Conservation (phyloP, 106 monocot species). For the Agapanthus africanus region DNA sequence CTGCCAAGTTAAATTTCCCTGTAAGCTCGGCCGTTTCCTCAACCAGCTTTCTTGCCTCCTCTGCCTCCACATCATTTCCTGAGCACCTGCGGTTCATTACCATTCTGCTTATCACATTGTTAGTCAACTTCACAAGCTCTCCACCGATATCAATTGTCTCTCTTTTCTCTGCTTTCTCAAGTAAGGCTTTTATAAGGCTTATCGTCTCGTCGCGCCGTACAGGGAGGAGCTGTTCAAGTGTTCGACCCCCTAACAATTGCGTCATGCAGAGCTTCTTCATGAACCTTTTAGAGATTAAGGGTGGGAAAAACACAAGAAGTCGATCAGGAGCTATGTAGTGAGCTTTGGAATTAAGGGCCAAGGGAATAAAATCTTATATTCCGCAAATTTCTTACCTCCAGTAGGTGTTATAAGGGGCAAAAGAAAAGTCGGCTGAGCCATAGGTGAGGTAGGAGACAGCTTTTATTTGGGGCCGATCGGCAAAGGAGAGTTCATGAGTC, state of each 20-base stretch:
- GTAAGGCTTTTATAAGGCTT: slow-evolving; percentile 4
- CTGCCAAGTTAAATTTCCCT: slow-evolving; percentile 39
- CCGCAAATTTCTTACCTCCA: slow-evolving; percentile 15
- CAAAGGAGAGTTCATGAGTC: slow-evolving; percentile 9
- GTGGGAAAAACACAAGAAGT: too few relatives aligned
- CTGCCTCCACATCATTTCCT: slow-evolving; percentile 14
- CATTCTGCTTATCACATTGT: slow-evolving; percentile 41
- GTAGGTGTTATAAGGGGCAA: slow-evolving; percentile 11
- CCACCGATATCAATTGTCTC: slow-evolving; percentile 15
- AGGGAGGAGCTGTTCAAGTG: slow-evolving; percentile 29
- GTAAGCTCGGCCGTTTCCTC: slow-evolving; percentile 34
- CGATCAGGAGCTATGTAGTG: too few relatives aligned
- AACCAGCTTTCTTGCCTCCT: slow-evolving; percentile 25
- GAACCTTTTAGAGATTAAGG: slow-evolving; percentile 6
- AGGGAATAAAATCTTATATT: too few relatives aligned
- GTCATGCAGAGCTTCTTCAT: slow-evolving; percentile 38
- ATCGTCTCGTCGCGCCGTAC: slow-evolving; percentile 24
- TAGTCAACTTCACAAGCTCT: slow-evolving; percentile 35
- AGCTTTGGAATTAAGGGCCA: too few relatives aligned
- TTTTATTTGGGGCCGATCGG: not conserved
- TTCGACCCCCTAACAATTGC: slow-evolving; percentile 37
- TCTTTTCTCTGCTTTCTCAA: not conserved
- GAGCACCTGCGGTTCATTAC: slow-evolving; percentile 15
- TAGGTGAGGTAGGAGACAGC: slow-evolving; percentile 1
- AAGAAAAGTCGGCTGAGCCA: slow-evolving; percentile 3